Evolutionary conservation across 1,284 basidiomycete species (phyloP), one percentile per base, ranked within the genome.

Genomic region (Phylloboletellus chloephorus): DNA sequence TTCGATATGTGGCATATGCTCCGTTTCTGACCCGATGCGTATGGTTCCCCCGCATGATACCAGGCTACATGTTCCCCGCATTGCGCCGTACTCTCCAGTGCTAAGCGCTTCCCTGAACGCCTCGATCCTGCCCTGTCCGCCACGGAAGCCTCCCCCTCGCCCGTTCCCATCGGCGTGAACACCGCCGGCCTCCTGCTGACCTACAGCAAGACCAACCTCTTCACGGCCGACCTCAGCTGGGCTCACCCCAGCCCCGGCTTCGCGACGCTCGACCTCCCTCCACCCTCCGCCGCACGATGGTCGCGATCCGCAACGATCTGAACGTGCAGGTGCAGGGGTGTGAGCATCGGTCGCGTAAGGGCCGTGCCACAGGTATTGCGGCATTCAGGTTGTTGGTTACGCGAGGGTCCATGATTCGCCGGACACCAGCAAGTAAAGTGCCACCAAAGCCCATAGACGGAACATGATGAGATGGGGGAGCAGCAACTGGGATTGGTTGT

Each of bases 201-300:
- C 13, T 93, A 95, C 57, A 74, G 89, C 46, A 98, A 98, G 67
- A 83, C 87, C 19, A 88, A 96, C 62, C 66, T 94, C 38, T 98
- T 77, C 60, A 71, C 79, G 44, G 84, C 81, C 0, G 94, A 97
- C 60, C 76, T 77, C 58, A 72, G 76, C 0, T 98, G n/a, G n/a
- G 89, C 90, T 0, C 76, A 76, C 44, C 70, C 83, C n/a, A n/a
- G 88, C 0, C 70, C 71, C 0, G 87, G 84, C 0, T 96, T 96
- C 54, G 63, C 65, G 12, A 73, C 81, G 1, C 76, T 90, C 48
- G 63, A 76, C 19, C 69, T 96, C 1, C 74, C 90, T 0, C 15
- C 10, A 7, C 54, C 57, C 16, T 56, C 0, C 58, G 53, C 1
- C 50, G 48, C 2, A 47, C 37, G 0, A 72, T 67, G 11, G 54